phyloP scores from a whole-genome alignment of 805 yeast species.

The Cyberlindnera xylosilytica region DNA sequence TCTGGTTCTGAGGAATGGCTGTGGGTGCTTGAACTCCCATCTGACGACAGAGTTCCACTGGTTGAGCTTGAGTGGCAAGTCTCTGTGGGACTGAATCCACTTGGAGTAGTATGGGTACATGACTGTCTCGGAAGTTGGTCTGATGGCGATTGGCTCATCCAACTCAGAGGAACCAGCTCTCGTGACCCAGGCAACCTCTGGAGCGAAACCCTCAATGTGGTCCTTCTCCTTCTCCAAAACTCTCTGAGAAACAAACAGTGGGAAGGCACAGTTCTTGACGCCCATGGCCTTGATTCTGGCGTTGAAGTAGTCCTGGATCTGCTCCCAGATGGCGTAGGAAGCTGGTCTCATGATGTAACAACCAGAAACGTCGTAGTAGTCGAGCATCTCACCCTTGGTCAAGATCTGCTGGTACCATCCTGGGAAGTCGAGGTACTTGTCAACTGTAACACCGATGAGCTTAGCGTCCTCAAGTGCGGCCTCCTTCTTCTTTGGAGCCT shows the following conservation, averaged over 20 bases:
- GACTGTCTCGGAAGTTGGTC: slow-evolving; percentile 99
- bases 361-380: slow-evolving; percentile 98
- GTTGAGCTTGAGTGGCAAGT: slow-evolving; percentile 90
- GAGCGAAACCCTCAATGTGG: slow-evolving; percentile 98
- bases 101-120: slow-evolving; percentile 99
- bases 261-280: slow-evolving; percentile 94
- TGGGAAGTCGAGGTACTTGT: slow-evolving; percentile 87
- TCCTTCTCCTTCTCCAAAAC: slow-evolving; percentile 98
- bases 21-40: slow-evolving; percentile 99
- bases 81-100: slow-evolving; percentile 98
- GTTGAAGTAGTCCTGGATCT: slow-evolving; percentile 86
- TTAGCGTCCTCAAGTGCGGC: slow-evolving; percentile 74
- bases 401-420: slow-evolving; percentile 97
- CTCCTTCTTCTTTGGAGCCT: slow-evolving; percentile 27
- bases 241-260: slow-evolving; percentile 92
- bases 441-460: slow-evolving; percentile 93
- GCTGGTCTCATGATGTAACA: slow-evolving; percentile 97
- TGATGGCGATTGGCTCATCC: slow-evolving; percentile 97
- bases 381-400: slow-evolving; percentile 97
- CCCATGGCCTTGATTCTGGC: slow-evolving; percentile 78
- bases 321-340: slow-evolving; percentile 93
- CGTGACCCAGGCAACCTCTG: slow-evolving; percentile 99
- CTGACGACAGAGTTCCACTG: slow-evolving; percentile 99
- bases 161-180: slow-evolving; percentile 90
- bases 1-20: slow-evolving; percentile 97